Base-by-base conservation (phyloP, 2,329 filamentous ascomycete genomes). In the Pseudopithomyces chartarum region DNA sequence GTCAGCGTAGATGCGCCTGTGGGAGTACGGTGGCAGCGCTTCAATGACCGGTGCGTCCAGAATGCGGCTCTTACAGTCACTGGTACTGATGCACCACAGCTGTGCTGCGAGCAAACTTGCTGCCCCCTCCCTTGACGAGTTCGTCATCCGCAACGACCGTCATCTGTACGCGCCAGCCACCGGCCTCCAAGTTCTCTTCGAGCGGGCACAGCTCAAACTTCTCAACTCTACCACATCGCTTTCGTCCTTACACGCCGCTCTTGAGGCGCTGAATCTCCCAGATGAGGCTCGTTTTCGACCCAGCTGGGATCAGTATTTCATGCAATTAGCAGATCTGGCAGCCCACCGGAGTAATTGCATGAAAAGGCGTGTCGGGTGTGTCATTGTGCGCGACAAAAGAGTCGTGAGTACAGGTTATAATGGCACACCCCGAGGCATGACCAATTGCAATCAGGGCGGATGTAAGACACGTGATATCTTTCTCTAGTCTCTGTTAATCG, bases 331-430 rank as follows among this genome's bases (percentile, higher is more conserved):
- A 5, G 92, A 90, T 33, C 86, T 99, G 46, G 95, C 95, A 7
- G 91, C 94, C 0, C 90, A 92, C 65, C 86, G 95, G 62, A 92
- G 89, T 71, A 99, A 99, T 77, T 99, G 95, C 81, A 99, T 99
- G 95, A 97, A 98, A 79, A 85, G 95, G 29, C 87, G 94, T 62
- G 95, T 99, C 1, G 95, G 95, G 7, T 97, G 93, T 78, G 95
- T 98, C 6, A 83, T 99, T 10, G 93, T 98, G 33, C 84, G 89
- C 61, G 89, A 92, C 70, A 88, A 88, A 68, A 86, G 93, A 65
- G 95, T 99, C 61, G 91, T 98, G 64, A 92, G 89, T 71, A 99
- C 95, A 0, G 95, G 95, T 19, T 99, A 99, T 80, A 99, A 99
- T 76, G 95, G 95, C 59, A 98, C 95, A n/a, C 93, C 95, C 11